These are phyloP conservation scores for Brassica balearica DNA, from an alignment of 441 rosid species.

Conservation along the genomic window DNA sequence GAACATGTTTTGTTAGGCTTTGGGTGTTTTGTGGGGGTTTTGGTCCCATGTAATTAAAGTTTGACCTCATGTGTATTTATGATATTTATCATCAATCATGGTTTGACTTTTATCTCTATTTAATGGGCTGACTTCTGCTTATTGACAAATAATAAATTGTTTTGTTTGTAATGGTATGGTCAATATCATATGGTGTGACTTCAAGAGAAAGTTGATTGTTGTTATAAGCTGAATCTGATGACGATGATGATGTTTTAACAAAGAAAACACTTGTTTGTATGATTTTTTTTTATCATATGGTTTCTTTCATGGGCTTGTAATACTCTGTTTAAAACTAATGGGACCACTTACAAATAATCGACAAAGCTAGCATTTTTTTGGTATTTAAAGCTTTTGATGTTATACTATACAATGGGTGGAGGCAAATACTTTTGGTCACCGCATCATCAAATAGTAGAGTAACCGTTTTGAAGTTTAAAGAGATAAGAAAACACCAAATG, in stretches of 20 bases:
- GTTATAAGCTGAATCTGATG: background rate
- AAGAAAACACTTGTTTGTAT: background rate
- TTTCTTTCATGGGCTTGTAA: slow-evolving; percentile 9
- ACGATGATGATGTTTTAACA: background rate
- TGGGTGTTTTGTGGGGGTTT: slow-evolving; percentile 12
- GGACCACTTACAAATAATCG: background rate
- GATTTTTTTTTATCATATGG: background rate
- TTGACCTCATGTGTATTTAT: slow-evolving; percentile 35
- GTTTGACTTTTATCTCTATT: slow-evolving; percentile 29
- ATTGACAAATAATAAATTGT: slow-evolving; percentile 4
- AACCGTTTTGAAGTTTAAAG: slow-evolving; percentile 20
- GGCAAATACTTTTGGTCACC: slow-evolving; percentile 39
- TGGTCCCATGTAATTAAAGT: slow-evolving; percentile 26
- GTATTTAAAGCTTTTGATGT: background rate
- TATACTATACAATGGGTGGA: slow-evolving; percentile 35
- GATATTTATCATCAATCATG: slow-evolving; percentile 33
- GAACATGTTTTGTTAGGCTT: slow-evolving; percentile 13
- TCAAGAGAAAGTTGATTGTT: background rate
- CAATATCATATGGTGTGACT: background rate
- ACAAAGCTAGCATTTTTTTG: too few relatives aligned
- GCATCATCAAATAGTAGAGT: slow-evolving; percentile 31
- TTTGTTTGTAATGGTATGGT: background rate
- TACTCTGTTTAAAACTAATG: background rate
- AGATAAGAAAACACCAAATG: slow-evolving; percentile 13
- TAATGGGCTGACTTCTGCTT: slow-evolving; percentile 16